These are phyloP conservation scores for Ammopiptanthus mongolicus DNA, from an alignment of 306 rosid species.

Conservation along the genomic window DNA sequence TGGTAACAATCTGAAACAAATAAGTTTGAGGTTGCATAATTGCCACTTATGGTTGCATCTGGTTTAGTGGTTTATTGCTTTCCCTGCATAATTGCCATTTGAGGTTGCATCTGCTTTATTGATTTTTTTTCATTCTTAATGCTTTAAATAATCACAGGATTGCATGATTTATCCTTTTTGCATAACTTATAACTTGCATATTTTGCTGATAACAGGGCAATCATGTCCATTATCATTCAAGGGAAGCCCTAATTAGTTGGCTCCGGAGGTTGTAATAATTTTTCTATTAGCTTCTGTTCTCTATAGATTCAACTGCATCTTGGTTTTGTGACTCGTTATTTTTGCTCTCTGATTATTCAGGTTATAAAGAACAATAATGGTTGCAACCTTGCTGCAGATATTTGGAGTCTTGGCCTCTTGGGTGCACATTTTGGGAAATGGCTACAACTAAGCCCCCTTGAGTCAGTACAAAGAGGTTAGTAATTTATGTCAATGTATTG, in stretches of 20 bases:
- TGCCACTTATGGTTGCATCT: no score
- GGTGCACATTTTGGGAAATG: conserved; percentile 99
- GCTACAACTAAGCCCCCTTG: conserved; percentile 36
- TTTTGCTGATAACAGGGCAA: conserved; percentile 79
- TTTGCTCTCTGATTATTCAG: conserved; percentile 39
- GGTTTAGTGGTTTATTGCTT: no score
- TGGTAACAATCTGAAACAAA: no score
- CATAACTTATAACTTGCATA: conserved; percentile 20
- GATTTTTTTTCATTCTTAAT: neutral
- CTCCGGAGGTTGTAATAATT: conserved; percentile 77
- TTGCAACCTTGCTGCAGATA: conserved; percentile 89
- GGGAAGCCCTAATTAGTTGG: conserved; percentile 99
- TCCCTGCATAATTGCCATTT: neutral
- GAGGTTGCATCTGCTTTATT: conserved; percentile 10
- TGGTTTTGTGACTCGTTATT: conserved; percentile 21
- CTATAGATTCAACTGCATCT: conserved; percentile 1
- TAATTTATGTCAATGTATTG: no score
- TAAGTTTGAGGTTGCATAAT: no score
- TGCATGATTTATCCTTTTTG: conserved; percentile 24
- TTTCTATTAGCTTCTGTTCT: neutral
- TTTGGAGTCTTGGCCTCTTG: conserved; percentile 99
- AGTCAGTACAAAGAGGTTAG: no score
- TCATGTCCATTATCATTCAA: conserved; percentile 87
- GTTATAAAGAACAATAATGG: conserved; percentile 75
- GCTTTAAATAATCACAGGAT: neutral